These are phyloP conservation scores for Amylostereum chailletii DNA, from an alignment of 1,284 basidiomycete species.

Conservation along the genomic window DNA sequence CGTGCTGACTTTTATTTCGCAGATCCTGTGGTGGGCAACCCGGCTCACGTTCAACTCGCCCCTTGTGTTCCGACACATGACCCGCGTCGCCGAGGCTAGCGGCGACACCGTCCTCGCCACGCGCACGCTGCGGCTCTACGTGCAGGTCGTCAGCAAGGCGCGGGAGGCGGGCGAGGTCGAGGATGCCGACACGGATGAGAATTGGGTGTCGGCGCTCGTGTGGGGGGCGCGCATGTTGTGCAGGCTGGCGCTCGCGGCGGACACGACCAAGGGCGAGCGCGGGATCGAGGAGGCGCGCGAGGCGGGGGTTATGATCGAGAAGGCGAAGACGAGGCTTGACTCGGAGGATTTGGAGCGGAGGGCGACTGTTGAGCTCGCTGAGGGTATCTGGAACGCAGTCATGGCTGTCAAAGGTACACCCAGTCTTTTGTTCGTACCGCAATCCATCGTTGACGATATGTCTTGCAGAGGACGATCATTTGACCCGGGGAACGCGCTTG, in stretches of 20 bases:
- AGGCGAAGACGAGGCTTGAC: conserved; percentile 45
- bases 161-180: conserved; percentile 43
- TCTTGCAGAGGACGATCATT: conserved; percentile 55
- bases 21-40: conserved; percentile 89
- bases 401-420: conserved; percentile 54
- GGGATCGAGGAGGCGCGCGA: conserved; percentile 40
- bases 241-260: conserved; percentile 32
- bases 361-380: conserved; percentile 52
- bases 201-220: conserved; percentile 68
- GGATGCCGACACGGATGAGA: conserved; percentile 45
- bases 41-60: conserved; percentile 88
- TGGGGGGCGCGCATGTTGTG: conserved; percentile 73
- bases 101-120: conserved; percentile 64
- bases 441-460: conserved; percentile 1
- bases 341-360: conserved; percentile 34
- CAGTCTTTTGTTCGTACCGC: neutral
- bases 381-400: conserved; percentile 57
- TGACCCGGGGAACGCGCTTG: conserved; percentile 52
- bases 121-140: conserved; percentile 73
- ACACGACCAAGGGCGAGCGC: conserved; percentile 27
- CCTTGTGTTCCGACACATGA: conserved; percentile 76
- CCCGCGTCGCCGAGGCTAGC: conserved; percentile 56
- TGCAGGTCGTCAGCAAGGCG: conserved; percentile 77
- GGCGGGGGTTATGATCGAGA: conserved; percentile 46
- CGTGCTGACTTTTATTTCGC: conserved; percentile 11